A percentile compares a stretch with the other conserved stretches of the same genome.
Evolutionary conservation across 1,139 yeast genomes (phyloP).

Genomic region (Cylindricascospora bacillispora): DNA sequence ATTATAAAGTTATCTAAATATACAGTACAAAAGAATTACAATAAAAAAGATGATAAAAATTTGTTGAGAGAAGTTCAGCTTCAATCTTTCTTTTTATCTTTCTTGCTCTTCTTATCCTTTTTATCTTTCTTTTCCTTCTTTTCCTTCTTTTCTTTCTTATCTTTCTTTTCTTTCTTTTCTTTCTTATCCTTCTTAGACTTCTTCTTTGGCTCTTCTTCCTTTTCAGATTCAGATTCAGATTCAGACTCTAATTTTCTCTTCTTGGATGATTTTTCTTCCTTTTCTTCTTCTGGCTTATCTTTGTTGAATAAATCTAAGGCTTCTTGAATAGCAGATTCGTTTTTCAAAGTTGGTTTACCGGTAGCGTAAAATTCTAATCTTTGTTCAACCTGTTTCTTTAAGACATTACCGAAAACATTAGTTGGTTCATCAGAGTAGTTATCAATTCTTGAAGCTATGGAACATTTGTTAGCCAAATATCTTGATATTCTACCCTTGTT

Average conservation of each 20-base stretch:
- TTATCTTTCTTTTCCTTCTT: slow-evolving; percentile 43
- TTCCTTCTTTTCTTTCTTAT: slow-evolving; percentile 39
- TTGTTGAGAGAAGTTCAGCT: not conserved
- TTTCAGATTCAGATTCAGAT: slow-evolving; percentile 18
- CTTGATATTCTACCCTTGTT: slow-evolving; percentile 99
- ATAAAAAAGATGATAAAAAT: not conserved
- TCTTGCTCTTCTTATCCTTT: slow-evolving; percentile 37
- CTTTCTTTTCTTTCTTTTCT: slow-evolving; percentile 43
- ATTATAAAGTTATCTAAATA: too few species aligned
- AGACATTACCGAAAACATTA: slow-evolving; percentile 76
- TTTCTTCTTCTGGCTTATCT: slow-evolving; percentile 34
- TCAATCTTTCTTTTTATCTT: slow-evolving; percentile 28
- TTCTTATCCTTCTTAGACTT: slow-evolving; percentile 37
- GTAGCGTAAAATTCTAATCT: slow-evolving; percentile 92
- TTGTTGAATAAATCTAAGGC: slow-evolving; percentile 64
- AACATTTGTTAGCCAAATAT: slow-evolving; percentile 96
- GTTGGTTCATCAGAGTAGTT: slow-evolving; percentile 83
- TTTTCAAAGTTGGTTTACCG: slow-evolving; percentile 94
- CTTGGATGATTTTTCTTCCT: slow-evolving; percentile 23
- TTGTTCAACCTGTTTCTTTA: slow-evolving; percentile 96
- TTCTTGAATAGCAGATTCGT: slow-evolving; percentile 83
- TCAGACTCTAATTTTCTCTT: slow-evolving; percentile 35
- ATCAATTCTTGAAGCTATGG: slow-evolving; percentile 97
- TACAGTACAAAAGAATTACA: too few species aligned
- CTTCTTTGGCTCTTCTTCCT: slow-evolving; percentile 31